phyloP scores from a whole-genome alignment of 192 early-diverging fungal genomes.

The Thamnidium elegans region DNA sequence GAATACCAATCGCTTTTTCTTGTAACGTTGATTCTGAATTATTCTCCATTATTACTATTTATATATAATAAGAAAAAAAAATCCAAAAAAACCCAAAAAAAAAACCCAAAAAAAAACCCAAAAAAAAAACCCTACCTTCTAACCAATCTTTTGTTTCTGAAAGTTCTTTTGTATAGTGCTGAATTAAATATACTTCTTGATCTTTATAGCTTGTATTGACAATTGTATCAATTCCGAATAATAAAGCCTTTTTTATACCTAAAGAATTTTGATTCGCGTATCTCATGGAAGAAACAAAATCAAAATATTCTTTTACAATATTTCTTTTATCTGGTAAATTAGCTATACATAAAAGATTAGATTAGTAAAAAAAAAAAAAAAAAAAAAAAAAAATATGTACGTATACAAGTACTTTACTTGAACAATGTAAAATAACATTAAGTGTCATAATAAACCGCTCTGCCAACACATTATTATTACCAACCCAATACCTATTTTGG shows the following conservation, averaged over 20 bases:
- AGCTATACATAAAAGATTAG: no score
- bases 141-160: slow-evolving; percentile 25
- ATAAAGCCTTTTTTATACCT: slow-evolving; percentile 6
- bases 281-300: slow-evolving; percentile 19
- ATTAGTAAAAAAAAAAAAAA: no score
- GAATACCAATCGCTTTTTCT: neutral
- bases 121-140: slow-evolving; percentile 10
- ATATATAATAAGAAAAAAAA: neutral
- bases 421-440: slow-evolving; percentile 25
- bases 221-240: slow-evolving; percentile 25
- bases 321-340: slow-evolving; percentile 21
- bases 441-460: slow-evolving; percentile 31
- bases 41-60: neutral
- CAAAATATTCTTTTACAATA: slow-evolving; percentile 30
- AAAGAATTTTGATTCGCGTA: slow-evolving; percentile 2
- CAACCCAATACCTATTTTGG: slow-evolving; percentile 18
- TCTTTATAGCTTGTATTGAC: slow-evolving; percentile 20
- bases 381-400: no score
- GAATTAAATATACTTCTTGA: slow-evolving; percentile 8
- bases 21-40: slow-evolving; percentile 1
- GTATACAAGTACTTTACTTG: slow-evolving; percentile 20
- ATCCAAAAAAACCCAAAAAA: neutral
- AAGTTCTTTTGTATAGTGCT: slow-evolving; percentile 17
- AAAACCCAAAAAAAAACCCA: neutral
- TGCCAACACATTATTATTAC: slow-evolving; percentile 13